phyloP scores from a whole-genome alignment of 1,284 basidiomycete genomes.

The Pascua sp. region DNA sequence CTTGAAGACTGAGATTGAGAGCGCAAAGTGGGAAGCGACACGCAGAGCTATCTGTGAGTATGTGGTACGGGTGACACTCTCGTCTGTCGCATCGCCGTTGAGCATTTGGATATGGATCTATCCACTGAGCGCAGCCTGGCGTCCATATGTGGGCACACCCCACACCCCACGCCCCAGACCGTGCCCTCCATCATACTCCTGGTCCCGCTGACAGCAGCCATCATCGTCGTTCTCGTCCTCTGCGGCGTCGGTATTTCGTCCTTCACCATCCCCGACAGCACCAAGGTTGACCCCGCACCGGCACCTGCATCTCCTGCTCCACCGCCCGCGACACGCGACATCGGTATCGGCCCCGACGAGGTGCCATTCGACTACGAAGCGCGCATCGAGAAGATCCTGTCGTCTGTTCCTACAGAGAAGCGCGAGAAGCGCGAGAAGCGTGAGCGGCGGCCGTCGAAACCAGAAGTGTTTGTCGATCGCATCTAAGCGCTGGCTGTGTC shows the following conservation, averaged over 20 bases:
- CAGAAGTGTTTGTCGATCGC: constrained; percentile 9
- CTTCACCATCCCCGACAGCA: constrained; percentile 7
- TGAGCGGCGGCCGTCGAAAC: constrained; percentile 2
- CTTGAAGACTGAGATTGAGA: constrained; percentile 78
- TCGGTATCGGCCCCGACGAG: constrained; percentile 39
- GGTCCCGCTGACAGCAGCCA: constrained; percentile 22
- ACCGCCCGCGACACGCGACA: constrained; percentile 30
- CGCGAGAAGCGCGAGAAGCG: constrained; percentile 9
- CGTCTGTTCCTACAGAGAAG: constrained; percentile 1
- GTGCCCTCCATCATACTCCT: too few species aligned
- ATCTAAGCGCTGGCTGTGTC: constrained; percentile 3
- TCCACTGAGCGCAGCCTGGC: not conserved
- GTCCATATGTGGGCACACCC: not conserved
- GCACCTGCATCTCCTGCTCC: constrained; percentile 6
- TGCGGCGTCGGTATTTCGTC: constrained; percentile 15
- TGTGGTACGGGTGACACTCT: too few species aligned
- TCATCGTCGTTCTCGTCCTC: constrained; percentile 31
- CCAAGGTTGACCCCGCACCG: constrained; percentile 8
- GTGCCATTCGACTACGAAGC: constrained; percentile 30
- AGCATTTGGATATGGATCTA: not conserved
- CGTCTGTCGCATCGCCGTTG: not conserved
- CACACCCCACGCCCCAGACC: not conserved
- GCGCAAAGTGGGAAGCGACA: constrained; percentile 88
- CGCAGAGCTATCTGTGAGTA: constrained; percentile 75
- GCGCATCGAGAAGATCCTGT: constrained; percentile 20